These are phyloP conservation scores for Aureobasidium mangrovei DNA, from an alignment of 2,329 filamentous ascomycete species.

Conservation along the genomic window DNA sequence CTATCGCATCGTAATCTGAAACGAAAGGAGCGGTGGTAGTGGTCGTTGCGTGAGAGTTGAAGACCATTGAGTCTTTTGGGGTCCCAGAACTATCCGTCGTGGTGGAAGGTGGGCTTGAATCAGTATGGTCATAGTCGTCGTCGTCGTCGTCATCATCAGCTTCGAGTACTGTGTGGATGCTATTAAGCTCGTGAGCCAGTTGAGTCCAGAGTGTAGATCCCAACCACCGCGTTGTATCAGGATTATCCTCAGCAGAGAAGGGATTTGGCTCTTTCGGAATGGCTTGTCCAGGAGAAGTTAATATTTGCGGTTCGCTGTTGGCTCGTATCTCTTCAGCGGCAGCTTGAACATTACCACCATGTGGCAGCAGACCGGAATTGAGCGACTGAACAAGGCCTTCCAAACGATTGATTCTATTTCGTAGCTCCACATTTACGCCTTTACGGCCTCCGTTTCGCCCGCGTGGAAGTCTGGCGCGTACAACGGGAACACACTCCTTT, in stretches of 20 bases:
- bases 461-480: conserved; percentile 11
- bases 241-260: not conserved
- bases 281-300: not conserved
- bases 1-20: not conserved
- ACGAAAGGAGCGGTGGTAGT: not conserved
- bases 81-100: not conserved
- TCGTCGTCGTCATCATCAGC: conserved; percentile 5
- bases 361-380: not conserved
- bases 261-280: not conserved
- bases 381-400: conserved; percentile 12
- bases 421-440: conserved; percentile 5
- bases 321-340: not conserved
- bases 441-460: conserved; percentile 11
- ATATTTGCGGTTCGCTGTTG: not conserved
- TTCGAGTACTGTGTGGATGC: conserved; percentile 9
- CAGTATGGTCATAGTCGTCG: not conserved
- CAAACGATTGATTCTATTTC: conserved; percentile 9
- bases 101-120: not conserved
- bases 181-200: conserved; percentile 2
- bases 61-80: not conserved
- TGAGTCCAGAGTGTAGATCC: conserved; percentile 9
- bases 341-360: not conserved
- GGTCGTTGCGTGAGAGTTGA: not conserved
- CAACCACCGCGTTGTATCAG: not conserved
- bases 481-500: conserved; percentile 10